Conservation (phyloP, 768 basidiomycete genomes). For the Mycena filopes region DNA sequence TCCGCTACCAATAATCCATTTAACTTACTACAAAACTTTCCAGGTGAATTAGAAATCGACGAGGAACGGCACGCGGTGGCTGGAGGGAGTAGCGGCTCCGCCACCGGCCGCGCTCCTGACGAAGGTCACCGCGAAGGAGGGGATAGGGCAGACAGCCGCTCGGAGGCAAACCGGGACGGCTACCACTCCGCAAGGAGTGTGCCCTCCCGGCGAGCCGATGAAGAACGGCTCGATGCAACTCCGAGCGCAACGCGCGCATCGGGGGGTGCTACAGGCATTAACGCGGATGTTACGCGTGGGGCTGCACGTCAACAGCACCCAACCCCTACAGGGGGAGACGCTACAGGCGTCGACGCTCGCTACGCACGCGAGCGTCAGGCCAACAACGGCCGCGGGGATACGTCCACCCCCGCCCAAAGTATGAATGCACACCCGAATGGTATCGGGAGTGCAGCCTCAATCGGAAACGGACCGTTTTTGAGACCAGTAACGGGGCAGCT, state of each 20-base stretch:
- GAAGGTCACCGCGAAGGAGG: constrained; percentile 15
- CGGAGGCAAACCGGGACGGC: constrained; percentile 17
- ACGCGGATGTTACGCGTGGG: constrained; percentile 1
- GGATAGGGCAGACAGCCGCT: constrained; percentile 1
- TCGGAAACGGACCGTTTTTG: too few relatives aligned
- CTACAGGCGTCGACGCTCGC: constrained; percentile 5
- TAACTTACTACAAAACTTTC: constrained; percentile 10
- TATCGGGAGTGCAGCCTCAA: neutral
- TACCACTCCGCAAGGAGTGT: constrained; percentile 1
- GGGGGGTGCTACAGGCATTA: constrained; percentile 2
- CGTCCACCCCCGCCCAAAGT: neutral
- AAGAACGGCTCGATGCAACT: constrained; percentile 17
- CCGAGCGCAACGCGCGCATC: constrained; percentile 7
- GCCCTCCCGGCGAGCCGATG: constrained; percentile 3
- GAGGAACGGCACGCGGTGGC: neutral
- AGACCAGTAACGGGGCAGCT: too few relatives aligned
- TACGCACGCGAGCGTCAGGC: neutral
- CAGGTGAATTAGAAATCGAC: neutral
- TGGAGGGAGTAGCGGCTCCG: constrained; percentile 1
- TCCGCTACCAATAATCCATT: neutral
- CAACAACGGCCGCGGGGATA: neutral
- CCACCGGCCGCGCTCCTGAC: constrained; percentile 7
- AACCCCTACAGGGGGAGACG: constrained; percentile 15
- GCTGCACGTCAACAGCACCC: constrained; percentile 5
- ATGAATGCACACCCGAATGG: neutral